Evolutionary conservation across 495 filamentous ascomycete genomes (phyloP).

Genomic region (Aspergillus funiculosus): DNA sequence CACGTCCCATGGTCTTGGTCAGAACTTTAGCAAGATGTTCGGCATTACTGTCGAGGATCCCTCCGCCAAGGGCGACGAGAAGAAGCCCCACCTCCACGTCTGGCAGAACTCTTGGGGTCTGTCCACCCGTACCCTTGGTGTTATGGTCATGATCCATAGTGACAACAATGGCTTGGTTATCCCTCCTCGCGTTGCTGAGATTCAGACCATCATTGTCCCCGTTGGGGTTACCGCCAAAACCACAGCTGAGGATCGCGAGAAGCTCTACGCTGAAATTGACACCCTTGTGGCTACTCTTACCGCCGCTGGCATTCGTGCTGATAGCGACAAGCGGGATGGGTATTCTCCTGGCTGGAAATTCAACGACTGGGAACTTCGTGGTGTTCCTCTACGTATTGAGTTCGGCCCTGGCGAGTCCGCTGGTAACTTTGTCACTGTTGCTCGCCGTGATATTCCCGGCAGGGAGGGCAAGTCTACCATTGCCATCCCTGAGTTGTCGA

Average conservation of each 20-base stretch:
- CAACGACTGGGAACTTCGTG: constrained; percentile 94
- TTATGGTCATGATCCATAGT: constrained; percentile 97
- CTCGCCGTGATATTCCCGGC: constrained; percentile 72
- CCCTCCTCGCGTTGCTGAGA: constrained; percentile 81
- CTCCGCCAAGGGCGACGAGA: constrained; percentile 65
- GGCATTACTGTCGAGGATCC: constrained; percentile 95
- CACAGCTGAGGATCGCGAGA: constrained; percentile 65
- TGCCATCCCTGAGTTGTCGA: constrained; percentile 62
- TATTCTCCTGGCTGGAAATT: constrained; percentile 97
- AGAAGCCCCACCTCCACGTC: constrained; percentile 63
- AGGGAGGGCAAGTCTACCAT: constrained; percentile 69
- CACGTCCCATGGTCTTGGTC: constrained; percentile 89
- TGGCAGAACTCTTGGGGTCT: constrained; percentile 99
- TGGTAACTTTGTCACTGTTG: constrained; percentile 73
- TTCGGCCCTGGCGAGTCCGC: constrained; percentile 90
- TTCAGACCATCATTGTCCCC: constrained; percentile 83
- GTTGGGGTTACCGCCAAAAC: constrained; percentile 88
- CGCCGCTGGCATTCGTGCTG: constrained; percentile 60
- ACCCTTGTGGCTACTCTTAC: constrained; percentile 58
- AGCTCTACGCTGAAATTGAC: constrained; percentile 65
- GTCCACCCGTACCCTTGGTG: constrained; percentile 88
- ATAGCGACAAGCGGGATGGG: constrained; percentile 73
- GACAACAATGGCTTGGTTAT: constrained; percentile 92
- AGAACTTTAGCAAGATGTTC: constrained; percentile 99
- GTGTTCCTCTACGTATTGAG: constrained; percentile 87